Evolutionary conservation across 1,284 basidiomycete genomes (phyloP).

Genomic region (Wallemia hederae): DNA sequence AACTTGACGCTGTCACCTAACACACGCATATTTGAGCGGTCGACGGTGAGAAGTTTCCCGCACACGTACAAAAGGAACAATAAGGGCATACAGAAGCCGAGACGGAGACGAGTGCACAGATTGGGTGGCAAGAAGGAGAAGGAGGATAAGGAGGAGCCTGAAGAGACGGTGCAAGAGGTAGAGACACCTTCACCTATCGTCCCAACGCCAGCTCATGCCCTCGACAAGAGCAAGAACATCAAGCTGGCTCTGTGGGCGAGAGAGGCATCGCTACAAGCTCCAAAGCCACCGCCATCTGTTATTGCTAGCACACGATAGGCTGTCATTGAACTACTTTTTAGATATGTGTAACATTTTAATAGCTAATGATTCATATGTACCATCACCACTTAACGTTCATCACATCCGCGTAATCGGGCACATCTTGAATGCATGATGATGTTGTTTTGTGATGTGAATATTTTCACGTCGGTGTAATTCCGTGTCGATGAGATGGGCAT

Average conservation of each 20-base stretch:
- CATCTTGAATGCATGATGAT: no score
- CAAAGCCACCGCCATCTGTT: neutral
- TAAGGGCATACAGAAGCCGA: neutral
- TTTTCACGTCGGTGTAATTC: no score
- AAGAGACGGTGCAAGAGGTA: neutral
- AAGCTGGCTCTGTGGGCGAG: neutral
- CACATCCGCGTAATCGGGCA: no score
- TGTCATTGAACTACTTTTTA: no score
- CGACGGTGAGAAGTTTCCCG: constrained; percentile 59
- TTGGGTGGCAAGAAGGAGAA: neutral
- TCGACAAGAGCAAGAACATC: neutral
- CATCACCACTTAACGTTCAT: no score
- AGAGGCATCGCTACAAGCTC: neutral
- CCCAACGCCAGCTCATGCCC: neutral
- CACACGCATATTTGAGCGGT: constrained; percentile 58
- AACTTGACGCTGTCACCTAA: constrained; percentile 77
- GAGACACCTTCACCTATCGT: neutral
- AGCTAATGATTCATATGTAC: neutral
- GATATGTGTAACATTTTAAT: neutral
- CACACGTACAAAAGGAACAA: constrained; percentile 14
- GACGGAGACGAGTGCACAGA: neutral
- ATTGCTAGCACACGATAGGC: neutral
- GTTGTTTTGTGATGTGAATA: no score
- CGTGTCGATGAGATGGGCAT: no score
- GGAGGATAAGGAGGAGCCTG: neutral